Base-by-base conservation (phyloP, 2,329 filamentous ascomycete genomes). In the Verruconis gallopava region DNA sequence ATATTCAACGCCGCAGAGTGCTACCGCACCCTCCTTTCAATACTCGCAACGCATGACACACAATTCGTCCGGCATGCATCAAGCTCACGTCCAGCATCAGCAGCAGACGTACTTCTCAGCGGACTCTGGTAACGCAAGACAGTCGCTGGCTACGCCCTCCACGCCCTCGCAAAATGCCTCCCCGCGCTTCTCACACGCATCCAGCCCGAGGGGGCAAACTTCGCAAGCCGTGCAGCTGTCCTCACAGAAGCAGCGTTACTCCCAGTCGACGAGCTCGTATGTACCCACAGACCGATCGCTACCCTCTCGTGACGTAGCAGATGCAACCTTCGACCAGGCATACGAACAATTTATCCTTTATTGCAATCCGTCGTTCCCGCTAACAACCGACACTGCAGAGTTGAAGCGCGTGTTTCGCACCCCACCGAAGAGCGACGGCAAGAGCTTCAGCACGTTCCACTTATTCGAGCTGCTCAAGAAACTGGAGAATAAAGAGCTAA, bases 281-380 rank as follows among this genome's bases (percentile, higher is more conserved):
- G 53, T 51, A 33, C 66, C 68, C 4, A 56, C 58, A 42, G 70
- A 74, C 51, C 68, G 72, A 40, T 49, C 61, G 15, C 61, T 89
- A 37, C 88, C 88, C 5, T 67, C 77, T 43, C 75, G 72, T 48
- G 66, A 77, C 46, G 77, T 93, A 21, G 78, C 74, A 3, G 72
- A 76, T 51, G 72, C 73, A 2, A 81, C 72, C 11, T 79, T 95
- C 49, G 83, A 88, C 53, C 77, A 89, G 56, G 79, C 84, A 39
- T 95, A 88, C 57, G 79, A 88, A 46, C 62, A 68, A 50, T 95
- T 95, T 58, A 82, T 95, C 52, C 69, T 95, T 44, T 85, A 86
- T 60, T 94, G 88, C 68, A 95, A 95, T 58, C 88, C 88, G 4
- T 78, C 75, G 34, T 78, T 94, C 38, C 69, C 81, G 2, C 57